Conservation (phyloP, 768 basidiomycete species). For the Boletus coccyginus region DNA sequence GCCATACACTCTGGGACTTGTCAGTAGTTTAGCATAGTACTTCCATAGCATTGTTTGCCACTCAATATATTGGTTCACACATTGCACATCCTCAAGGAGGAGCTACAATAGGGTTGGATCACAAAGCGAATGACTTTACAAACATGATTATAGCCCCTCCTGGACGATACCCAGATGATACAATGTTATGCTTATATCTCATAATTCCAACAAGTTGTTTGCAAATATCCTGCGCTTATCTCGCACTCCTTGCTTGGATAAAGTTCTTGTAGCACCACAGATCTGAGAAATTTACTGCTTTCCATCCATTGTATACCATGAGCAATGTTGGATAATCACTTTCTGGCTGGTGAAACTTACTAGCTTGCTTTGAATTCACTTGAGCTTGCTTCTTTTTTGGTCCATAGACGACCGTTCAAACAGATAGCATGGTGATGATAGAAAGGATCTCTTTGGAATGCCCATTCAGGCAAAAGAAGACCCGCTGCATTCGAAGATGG, state of each 20-base stretch:
- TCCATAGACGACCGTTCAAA: conserved; percentile 95
- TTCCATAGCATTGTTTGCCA: too few species aligned
- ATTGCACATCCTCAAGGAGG: too few species aligned
- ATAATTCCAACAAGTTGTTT: conserved; percentile 98
- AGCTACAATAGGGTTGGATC: too few species aligned
- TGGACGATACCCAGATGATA: too few species aligned
- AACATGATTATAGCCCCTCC: too few species aligned
- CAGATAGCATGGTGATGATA: conserved; percentile 95
- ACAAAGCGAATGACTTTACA: too few species aligned
- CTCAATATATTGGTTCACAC: too few species aligned
- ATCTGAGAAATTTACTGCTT: conserved; percentile 91
- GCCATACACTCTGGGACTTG: too few species aligned
- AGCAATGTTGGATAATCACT: conserved; percentile 91
- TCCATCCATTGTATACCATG: conserved; percentile 99
- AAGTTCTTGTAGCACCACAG: conserved; percentile 99
- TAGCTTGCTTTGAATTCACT: conserved; percentile 99
- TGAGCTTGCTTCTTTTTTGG: conserved; percentile 99
- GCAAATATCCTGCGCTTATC: conserved; percentile 93
- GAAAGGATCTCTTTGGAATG: conserved; percentile 84
- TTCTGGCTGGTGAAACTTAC: conserved; percentile 98
- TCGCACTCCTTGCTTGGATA: conserved; percentile 96
- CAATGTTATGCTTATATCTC: too few species aligned
- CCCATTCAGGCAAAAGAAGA: conserved; percentile 36
- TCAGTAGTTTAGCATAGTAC: too few species aligned
- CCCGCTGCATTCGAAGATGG: conserved; percentile 19